Evolutionary conservation across 2,329 filamentous ascomycete species (phyloP).

Genomic region (Colletotrichum chrysophilum): DNA sequence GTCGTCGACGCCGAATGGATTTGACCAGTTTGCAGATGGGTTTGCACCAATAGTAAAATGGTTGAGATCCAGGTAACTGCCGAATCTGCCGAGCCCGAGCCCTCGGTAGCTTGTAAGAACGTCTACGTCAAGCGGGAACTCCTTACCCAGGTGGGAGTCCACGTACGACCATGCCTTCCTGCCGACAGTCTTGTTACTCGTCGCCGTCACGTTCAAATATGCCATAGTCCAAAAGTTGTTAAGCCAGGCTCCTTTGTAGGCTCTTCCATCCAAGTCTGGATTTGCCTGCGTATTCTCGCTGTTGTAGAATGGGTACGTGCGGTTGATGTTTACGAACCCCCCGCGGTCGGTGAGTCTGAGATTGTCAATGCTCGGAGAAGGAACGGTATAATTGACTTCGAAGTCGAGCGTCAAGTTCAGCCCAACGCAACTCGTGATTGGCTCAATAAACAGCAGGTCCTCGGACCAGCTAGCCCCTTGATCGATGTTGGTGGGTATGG

Average conservation of each 20-base stretch:
- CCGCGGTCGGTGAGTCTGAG: conserved; percentile 45
- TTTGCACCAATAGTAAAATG: neutral
- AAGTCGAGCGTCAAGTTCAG: conserved; percentile 49
- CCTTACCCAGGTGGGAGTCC: conserved; percentile 38
- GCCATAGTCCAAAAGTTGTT: conserved; percentile 44
- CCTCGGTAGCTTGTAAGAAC: neutral
- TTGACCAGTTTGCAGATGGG: neutral
- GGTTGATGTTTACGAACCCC: conserved; percentile 44
- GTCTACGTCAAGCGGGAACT: conserved; percentile 30
- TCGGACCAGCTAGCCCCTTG: conserved; percentile 49
- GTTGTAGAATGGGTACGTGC: conserved; percentile 34
- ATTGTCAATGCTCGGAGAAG: conserved; percentile 10
- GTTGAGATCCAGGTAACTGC: neutral
- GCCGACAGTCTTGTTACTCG: conserved; percentile 12
- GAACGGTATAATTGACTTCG: conserved; percentile 23
- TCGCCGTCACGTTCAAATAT: conserved; percentile 42
- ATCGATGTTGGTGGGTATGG: conserved; percentile 32
- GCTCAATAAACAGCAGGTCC: conserved; percentile 52
- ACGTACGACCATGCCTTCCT: conserved; percentile 35
- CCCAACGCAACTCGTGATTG: conserved; percentile 47
- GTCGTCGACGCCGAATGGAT: neutral
- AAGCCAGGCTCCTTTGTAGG: conserved; percentile 48
- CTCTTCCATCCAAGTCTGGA: conserved; percentile 40
- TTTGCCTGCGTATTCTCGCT: conserved; percentile 35
- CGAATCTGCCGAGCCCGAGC: neutral